Base-by-base conservation (phyloP, 345 rosid genomes). In the Populus euphratica region DNA sequence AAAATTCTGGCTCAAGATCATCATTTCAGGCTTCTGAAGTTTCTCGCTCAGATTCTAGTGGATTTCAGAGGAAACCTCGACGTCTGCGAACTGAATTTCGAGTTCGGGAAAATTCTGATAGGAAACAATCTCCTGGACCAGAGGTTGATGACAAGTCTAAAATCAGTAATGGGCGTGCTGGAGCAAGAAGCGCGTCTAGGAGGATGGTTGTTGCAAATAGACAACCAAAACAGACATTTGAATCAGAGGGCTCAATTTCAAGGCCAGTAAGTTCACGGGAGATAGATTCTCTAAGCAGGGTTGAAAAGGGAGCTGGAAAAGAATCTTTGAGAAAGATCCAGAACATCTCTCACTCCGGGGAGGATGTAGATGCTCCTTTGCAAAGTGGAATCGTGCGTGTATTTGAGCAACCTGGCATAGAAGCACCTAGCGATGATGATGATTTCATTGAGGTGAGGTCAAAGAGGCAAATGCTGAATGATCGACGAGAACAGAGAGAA, bases 401-500 rank as follows among this genome's bases (percentile, higher is more conserved):
- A 80, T 92, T 88, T 73, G 89, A 93, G 89, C 98, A 95, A 85
- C 97, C 89, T 82, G 98, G 93, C 77, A 92, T 91, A 80, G 97
- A 94, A 88, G 90, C 88, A 73, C 95, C 97, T 41, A 90, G 97
- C 81, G 97, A 92, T 49, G 95, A 89, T 82, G 97, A 96, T 82
- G 97, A 96, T 82, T 96, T 96, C 83, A 96, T 94, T 80, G 94
- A 96, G 89, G 99, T 96, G 59, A 92, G 97, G 81, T 96, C 99
- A 73, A 96, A 94, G 89, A 92, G 97, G 90, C 97, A 96, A 88
- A 90, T 96, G 97, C 87, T 91, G 83, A 94, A 92, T 80, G 95
- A 96, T 83, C 91, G 94, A 31, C 97, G 98, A 77, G 99, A 92
- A 81, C 97, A 94, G 85, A 91, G 97, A 83, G 97, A 96, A 82